Evolutionary conservation across 148 eudicot species (phyloP).

Genomic region (Nepenthes mirabilis): DNA sequence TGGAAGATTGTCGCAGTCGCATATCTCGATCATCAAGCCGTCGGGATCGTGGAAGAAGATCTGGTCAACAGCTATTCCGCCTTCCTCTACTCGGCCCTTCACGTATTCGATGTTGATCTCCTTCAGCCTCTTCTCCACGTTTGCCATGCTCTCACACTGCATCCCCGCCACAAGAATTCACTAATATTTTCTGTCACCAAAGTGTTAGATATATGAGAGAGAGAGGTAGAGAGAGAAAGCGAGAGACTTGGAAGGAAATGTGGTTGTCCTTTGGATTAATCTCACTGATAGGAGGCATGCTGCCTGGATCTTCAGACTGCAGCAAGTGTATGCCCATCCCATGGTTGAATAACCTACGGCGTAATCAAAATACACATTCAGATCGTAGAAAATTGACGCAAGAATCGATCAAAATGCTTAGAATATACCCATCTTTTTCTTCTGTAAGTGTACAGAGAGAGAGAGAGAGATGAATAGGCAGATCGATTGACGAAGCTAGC

Average conservation of each 20-base stretch:
- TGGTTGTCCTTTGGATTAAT: slow-evolving; percentile 46
- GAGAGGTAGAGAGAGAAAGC: neutral
- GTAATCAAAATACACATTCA: too few relatives aligned
- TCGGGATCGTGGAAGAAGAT: slow-evolving; percentile 60
- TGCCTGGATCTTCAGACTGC: slow-evolving; percentile 16
- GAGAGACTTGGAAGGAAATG: slow-evolving; percentile 35
- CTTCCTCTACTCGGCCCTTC: slow-evolving; percentile 45
- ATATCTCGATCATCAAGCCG: slow-evolving; percentile 64
- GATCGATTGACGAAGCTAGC: too few relatives aligned
- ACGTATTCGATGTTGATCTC: slow-evolving; percentile 30
- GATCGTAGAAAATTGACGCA: too few relatives aligned
- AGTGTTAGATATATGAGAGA: too few relatives aligned
- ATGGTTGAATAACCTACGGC: slow-evolving; percentile 29
- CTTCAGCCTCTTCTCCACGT: slow-evolving; percentile 36
- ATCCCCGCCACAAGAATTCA: too few relatives aligned
- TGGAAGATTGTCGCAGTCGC: slow-evolving; percentile 50
- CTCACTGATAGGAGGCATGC: slow-evolving; percentile 7
- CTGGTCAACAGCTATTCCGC: slow-evolving; percentile 38
- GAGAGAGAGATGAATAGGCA: too few relatives aligned
- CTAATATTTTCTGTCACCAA: too few relatives aligned
- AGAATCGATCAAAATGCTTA: too few relatives aligned
- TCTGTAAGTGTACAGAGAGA: too few relatives aligned
- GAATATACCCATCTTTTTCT: too few relatives aligned
- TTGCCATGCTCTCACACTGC: slow-evolving; percentile 53
- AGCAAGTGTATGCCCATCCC: slow-evolving; percentile 46